Percentiles rank a stretch among this genome's conserved stretches.
Evolutionary conservation across 2,329 filamentous ascomycete genomes (phyloP).

Genomic region (Fusarium mundagurra): DNA sequence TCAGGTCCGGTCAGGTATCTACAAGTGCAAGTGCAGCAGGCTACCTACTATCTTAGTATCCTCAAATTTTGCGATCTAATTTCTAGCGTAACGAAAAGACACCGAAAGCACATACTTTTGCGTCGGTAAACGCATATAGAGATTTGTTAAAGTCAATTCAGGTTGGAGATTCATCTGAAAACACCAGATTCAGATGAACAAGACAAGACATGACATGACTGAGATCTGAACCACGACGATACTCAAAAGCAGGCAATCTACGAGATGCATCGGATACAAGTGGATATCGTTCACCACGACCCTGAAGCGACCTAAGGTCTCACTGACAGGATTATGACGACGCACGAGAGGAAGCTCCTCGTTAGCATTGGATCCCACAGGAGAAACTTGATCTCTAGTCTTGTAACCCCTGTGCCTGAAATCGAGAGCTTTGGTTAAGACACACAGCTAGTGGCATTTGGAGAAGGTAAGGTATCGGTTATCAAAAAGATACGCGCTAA

Average conservation of each 20-base stretch:
- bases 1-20: neutral
- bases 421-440: neutral
- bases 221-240: neutral
- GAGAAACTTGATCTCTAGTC: constrained; percentile 17
- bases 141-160: neutral
- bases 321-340: constrained; percentile 22
- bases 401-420: constrained; percentile 9
- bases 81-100: neutral
- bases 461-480: constrained; percentile 15
- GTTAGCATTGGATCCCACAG: neutral
- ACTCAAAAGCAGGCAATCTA: neutral
- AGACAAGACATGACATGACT: neutral
- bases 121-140: neutral
- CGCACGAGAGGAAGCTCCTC: neutral
- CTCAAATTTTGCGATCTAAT: neutral
- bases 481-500: constrained; percentile 25
- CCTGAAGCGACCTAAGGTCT: neutral
- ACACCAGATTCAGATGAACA: neutral
- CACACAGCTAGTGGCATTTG: constrained; percentile 20
- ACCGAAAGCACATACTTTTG: no score
- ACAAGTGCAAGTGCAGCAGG: constrained; percentile 14
- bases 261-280: neutral
- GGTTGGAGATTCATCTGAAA: neutral
- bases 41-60: neutral
- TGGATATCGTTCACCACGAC: neutral